Evolutionary conservation across 2,329 filamentous ascomycete genomes (phyloP).

Genomic region (Phoma herbarum): DNA sequence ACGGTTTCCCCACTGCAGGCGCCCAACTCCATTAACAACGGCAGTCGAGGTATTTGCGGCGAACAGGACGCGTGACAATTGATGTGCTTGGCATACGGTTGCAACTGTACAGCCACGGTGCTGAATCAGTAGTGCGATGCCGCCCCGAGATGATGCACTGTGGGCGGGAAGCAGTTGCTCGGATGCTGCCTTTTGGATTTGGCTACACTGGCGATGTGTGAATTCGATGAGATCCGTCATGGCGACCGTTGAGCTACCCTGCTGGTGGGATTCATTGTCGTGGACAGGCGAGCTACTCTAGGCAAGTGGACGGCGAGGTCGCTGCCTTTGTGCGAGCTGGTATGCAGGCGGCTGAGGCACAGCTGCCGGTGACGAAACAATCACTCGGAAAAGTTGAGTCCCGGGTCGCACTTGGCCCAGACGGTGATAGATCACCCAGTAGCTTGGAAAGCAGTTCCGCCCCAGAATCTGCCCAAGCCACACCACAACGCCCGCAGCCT

Average conservation of each 20-base stretch:
- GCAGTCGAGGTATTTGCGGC: constrained; percentile 4
- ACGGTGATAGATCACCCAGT: constrained; percentile 4
- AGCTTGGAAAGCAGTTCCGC: constrained; percentile 13
- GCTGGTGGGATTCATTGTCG: constrained; percentile 22
- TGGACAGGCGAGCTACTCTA: constrained; percentile 19
- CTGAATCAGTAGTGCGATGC: constrained; percentile 24
- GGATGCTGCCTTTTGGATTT: constrained; percentile 18
- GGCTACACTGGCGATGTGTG: constrained; percentile 15
- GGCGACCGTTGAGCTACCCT: constrained; percentile 36
- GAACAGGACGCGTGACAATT: constrained; percentile 7
- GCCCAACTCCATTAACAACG: constrained; percentile 9
- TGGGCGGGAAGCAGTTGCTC: constrained; percentile 4
- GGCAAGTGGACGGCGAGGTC: constrained; percentile 36
- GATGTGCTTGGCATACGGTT: constrained; percentile 16
- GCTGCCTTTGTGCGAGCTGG: constrained; percentile 31
- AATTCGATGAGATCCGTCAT: constrained; percentile 29
- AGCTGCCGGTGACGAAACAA: constrained; percentile 23
- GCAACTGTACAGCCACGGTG: constrained; percentile 18
- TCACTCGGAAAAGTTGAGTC: constrained; percentile 28
- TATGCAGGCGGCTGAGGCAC: constrained; percentile 18
- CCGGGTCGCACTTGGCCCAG: constrained; percentile 30
- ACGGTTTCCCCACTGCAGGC: neutral
- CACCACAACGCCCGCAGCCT: constrained; percentile 20
- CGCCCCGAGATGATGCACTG: constrained; percentile 2
- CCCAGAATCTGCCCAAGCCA: constrained; percentile 22